phyloP scores from a whole-genome alignment of 1,284 basidiomycete genomes.

The Apiotrichum sp. region DNA sequence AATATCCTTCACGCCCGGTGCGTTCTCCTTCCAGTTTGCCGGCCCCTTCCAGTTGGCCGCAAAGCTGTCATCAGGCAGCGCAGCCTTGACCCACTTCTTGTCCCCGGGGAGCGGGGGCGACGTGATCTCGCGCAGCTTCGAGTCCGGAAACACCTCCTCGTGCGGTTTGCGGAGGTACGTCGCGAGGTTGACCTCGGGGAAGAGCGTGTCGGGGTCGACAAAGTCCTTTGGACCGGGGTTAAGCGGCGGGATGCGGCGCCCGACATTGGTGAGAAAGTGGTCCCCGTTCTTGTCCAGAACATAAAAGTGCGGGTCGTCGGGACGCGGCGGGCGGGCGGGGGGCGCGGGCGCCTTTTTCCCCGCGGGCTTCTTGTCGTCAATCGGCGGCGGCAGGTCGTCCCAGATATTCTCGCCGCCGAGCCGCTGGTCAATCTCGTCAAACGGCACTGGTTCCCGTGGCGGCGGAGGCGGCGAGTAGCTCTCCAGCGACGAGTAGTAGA shows the following conservation, averaged over 20 bases:
- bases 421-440: background rate
- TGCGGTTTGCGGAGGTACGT: constrained; percentile 17
- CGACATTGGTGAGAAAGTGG: constrained; percentile 21
- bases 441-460: background rate
- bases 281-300: constrained; percentile 32
- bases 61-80: constrained; percentile 22
- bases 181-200: constrained; percentile 31
- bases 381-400: constrained; percentile 3
- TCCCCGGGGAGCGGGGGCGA: constrained; percentile 14
- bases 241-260: constrained; percentile 24
- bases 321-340: background rate
- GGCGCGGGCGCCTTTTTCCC: background rate
- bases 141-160: constrained; percentile 24
- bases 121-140: constrained; percentile 26
- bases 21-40: constrained; percentile 28
- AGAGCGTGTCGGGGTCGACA: constrained; percentile 20
- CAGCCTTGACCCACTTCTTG: background rate
- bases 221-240: constrained; percentile 30
- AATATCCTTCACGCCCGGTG: constrained; percentile 18
- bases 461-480: background rate
- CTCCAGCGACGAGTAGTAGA: background rate
- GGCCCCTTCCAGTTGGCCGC: constrained; percentile 30
- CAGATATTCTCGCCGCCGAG: background rate
- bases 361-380: background rate
- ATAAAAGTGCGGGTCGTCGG: constrained; percentile 7